These are phyloP conservation scores for Pleurotus djamor DNA, from an alignment of 768 basidiomycete genomes.

Conservation along the genomic window DNA sequence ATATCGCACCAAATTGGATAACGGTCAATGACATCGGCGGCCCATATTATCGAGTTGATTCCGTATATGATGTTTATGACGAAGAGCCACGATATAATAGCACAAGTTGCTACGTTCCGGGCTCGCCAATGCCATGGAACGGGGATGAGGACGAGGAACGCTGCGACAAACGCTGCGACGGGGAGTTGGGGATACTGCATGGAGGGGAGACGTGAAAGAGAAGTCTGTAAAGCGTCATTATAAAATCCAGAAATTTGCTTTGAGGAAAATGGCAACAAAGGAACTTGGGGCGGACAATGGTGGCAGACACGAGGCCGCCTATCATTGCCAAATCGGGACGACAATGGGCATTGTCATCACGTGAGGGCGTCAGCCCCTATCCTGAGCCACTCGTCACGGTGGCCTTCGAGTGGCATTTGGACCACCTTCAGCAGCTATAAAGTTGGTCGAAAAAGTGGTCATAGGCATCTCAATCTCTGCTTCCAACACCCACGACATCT, in stretches of 20 bases:
- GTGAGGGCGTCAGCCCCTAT: background rate
- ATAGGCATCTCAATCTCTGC: no score
- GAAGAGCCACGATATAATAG: conserved; percentile 52
- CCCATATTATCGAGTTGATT: conserved; percentile 64
- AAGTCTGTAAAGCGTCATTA: background rate
- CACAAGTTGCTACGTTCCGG: conserved; percentile 42
- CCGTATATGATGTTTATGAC: conserved; percentile 46
- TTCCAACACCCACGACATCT: no score
- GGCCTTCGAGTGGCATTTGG: no score
- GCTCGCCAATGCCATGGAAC: conserved; percentile 39
- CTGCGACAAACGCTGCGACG: conserved; percentile 43
- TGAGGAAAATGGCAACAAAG: background rate
- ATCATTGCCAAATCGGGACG: background rate
- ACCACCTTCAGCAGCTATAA: no score
- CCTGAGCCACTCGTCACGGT: background rate
- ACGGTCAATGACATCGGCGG: no score
- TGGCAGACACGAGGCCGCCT: no score
- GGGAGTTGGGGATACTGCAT: conserved; percentile 34
- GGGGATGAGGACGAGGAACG: conserved; percentile 37
- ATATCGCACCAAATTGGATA: no score
- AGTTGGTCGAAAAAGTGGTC: no score
- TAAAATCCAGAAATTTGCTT: background rate
- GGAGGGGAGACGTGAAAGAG: background rate
- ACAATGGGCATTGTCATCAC: background rate
- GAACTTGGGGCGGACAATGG: no score